Evolutionary conservation across 768 basidiomycete genomes (phyloP).

Genomic region (Pseudohyphozyma bogoriensis): DNA sequence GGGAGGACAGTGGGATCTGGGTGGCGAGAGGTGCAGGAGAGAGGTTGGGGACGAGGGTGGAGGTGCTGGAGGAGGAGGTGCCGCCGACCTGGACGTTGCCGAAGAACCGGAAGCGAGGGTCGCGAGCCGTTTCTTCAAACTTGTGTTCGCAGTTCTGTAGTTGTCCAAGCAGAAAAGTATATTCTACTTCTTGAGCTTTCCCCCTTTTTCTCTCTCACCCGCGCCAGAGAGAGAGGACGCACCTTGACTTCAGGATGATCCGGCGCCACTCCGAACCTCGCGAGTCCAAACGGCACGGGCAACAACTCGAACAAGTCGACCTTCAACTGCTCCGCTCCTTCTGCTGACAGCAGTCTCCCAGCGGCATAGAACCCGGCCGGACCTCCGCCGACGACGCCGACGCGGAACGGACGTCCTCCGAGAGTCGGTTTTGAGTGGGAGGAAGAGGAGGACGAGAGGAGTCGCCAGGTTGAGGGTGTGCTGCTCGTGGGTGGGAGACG

Average conservation of each 20-base stretch:
- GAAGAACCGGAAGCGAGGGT: conserved; percentile 75
- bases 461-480: too few species aligned
- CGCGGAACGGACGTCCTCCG: conserved; percentile 45
- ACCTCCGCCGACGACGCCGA: conserved; percentile 86
- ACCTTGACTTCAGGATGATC: conserved; percentile 99
- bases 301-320: conserved; percentile 86
- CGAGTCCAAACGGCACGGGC: conserved; percentile 89
- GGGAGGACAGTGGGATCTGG: conserved; percentile 50
- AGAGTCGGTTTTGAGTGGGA: not conserved
- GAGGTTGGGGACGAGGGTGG: conserved; percentile 47
- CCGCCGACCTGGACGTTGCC: conserved; percentile 58
- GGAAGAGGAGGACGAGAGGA: not conserved
- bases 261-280: conserved; percentile 91
- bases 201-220: not conserved
- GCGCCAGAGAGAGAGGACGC: conserved; percentile 14
- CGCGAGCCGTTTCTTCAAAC: conserved; percentile 71
- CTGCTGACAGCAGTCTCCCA: conserved; percentile 53
- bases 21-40: conserved; percentile 36
- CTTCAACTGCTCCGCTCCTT: conserved; percentile 39
- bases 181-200: not conserved
- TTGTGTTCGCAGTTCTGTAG: conserved; percentile 91
- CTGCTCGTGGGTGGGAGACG: too few species aligned
- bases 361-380: conserved; percentile 96
- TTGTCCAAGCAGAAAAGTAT: not conserved
- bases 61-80: conserved; percentile 38